phyloP scores from a whole-genome alignment of 2,329 filamentous ascomycete genomes.

The Fusarium acutatum region DNA sequence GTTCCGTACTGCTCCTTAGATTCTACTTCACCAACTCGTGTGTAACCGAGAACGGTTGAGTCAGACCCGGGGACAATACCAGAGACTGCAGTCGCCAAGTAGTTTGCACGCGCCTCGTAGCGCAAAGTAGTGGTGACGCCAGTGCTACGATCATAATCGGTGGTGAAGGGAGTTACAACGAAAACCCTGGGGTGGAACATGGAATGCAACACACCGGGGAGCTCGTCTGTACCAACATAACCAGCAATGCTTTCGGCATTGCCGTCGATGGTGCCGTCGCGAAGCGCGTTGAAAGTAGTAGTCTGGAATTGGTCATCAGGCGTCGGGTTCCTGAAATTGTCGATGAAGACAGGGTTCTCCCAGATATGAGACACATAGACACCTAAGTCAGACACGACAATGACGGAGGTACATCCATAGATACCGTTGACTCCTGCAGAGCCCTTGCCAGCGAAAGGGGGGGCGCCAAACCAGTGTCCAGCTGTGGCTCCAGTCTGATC shows the following conservation, averaged over 20 bases:
- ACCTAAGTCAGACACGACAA: conserved; percentile 26
- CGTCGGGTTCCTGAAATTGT: not conserved
- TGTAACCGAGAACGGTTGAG: conserved; percentile 16
- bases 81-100: not conserved
- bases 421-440: conserved; percentile 33
- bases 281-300: conserved; percentile 14
- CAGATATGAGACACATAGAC: conserved; percentile 36
- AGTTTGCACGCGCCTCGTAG: conserved; percentile 9
- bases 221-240: conserved; percentile 6
- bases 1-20: not conserved
- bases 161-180: conserved; percentile 23
- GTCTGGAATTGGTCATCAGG: not conserved
- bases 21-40: not conserved
- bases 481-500: conserved; percentile 12
- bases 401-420: conserved; percentile 34
- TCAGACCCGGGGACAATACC: conserved; percentile 19
- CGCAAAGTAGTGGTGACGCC: not conserved
- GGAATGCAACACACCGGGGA: conserved; percentile 8
- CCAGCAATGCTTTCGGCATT: conserved; percentile 1
- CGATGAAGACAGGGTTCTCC: conserved; percentile 31
- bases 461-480: conserved; percentile 17
- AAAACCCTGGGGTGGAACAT: conserved; percentile 23
- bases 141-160: not conserved
- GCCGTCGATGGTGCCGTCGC: not conserved
- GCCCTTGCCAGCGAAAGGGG: not conserved